Evolutionary conservation across 2,329 filamentous ascomycete genomes (phyloP), one percentile per base, ranked within the genome.

Genomic region (Venturia pyrina): DNA sequence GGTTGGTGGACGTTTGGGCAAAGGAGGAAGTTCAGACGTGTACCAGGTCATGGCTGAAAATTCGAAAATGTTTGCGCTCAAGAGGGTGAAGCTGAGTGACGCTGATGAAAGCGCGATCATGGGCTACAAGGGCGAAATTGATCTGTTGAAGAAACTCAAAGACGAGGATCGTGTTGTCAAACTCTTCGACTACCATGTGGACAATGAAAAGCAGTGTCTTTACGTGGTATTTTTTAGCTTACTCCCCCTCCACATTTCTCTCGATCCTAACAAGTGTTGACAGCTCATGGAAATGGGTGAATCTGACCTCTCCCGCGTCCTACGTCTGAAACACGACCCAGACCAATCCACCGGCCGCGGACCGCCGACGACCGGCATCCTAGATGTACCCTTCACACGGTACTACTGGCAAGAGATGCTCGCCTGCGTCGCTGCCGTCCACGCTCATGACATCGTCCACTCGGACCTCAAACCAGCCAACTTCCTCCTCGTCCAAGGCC

Each of bases 381-480:
- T 99, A 68, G 95, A 99, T 73, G 84, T 91, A 1, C 90, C 89
- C 64, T 97, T 98, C 75, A 91, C 95, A 15, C 89, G 95, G n/a
- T 96, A 90, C 78, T 96, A 96, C 81, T 99, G 95, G 95, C 95
- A 96, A 76, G 95, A 99, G 78, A 99, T 99, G 95, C 87, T 99
- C 21, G 92, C 96, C 75, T 98, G 95, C 74, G 86, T 99, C 6
- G 86, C 90, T 70, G 86, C 93, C 0, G 92, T 99, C 0, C 95
- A 99, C 74, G 85, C 89, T 15, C 83, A 89, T 74, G 92, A 97
- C 73, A 93, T 99, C 69, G 95, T 99, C 3, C 95, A 99, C 78
- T 96, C 92, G 0, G 95, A 99, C 74, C 82, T 99, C 46, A 99
- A 99, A 77, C 95, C 95, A 0, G 93, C 93, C 71, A 99, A 99